Evolutionary conservation across 768 basidiomycete genomes (phyloP), one percentile per base, ranked within the genome.

Genomic region (Tephrocybe rancida): DNA sequence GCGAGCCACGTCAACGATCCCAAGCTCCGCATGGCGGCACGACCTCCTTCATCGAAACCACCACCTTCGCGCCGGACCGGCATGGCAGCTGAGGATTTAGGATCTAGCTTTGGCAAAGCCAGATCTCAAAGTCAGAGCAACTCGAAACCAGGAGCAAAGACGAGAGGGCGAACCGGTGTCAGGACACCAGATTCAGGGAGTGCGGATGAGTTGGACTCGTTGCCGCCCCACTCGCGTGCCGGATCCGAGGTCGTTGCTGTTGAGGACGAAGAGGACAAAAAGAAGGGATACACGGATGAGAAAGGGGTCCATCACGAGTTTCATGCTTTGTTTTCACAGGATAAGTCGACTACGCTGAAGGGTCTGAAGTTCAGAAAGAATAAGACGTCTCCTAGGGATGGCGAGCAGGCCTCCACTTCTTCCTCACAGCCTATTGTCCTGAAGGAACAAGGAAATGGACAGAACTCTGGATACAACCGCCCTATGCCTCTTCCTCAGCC

Each of bases 321-420:
- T 43, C 42, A 42, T 24, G 34, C 46, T 16, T n/a, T 41, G 8
- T 45, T 13, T 10, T 13, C 10, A 37, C 25, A 37, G 34, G 34
- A 53, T 24, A 47, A 37, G n/a, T n/a, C 50, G 19, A 45, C 38
- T 22, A 54, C 48, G 16, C 35, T 61, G 25, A 66, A 67, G 47
- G 37, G 8, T 5, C 52, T 71, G 24, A 73, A 67, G 55, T 78
- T 75, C 57, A 74, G 55, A 13, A 78, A 62, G 61, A 76, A 63
- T 22, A 74, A 67, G 52, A 5, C 45, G 3, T 9, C 32, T 27
- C 39, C 25, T 10, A 62, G 58, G 25, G 49, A 21, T 16, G 27
- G 30, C 25, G 26, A 8, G 14, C 29, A 48, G 50, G 10, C 39
- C 27, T 3, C 1, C 55, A 49, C 48, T 24, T 22, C 47, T 38